Conservation (phyloP, 2,329 filamentous ascomycete species). For the Stemphylium lycopersici region DNA sequence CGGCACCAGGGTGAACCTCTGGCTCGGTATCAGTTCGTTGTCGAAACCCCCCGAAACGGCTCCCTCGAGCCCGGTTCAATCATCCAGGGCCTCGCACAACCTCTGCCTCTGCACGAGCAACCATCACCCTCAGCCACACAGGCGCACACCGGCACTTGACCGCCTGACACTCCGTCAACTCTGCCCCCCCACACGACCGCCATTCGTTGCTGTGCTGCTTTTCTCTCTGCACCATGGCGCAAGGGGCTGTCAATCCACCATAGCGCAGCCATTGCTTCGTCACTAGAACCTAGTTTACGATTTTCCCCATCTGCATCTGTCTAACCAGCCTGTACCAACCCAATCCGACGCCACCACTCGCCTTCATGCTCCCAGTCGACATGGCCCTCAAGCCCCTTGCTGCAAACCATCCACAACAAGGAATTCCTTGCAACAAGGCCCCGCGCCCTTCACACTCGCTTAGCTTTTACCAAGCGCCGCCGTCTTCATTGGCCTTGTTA, state of each 20-base stretch:
- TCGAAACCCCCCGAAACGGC: conserved; percentile 20
- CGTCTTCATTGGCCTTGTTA: conserved; percentile 31
- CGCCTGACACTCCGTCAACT: conserved; percentile 44
- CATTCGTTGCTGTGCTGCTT: conserved; percentile 31
- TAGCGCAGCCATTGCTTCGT: conserved; percentile 33
- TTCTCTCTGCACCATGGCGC: conserved; percentile 23
- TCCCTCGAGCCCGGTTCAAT: conserved; percentile 16
- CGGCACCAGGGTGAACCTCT: conserved; percentile 33
- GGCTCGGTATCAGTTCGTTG: conserved; percentile 25
- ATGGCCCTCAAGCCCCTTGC: conserved; percentile 12
- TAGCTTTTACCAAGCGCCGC: conserved; percentile 13
- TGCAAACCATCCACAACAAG: conserved; percentile 5
- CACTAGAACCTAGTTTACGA: conserved; percentile 1
- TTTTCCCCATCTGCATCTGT: background rate
- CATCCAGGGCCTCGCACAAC: conserved; percentile 23
- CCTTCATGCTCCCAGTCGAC: conserved; percentile 5
- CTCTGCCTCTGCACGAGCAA: conserved; percentile 33
- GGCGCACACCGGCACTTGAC: conserved; percentile 37
- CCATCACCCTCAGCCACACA: conserved; percentile 23
- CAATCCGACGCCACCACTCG: conserved; percentile 11
- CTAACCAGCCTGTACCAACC: conserved; percentile 18
- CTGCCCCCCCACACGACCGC: conserved; percentile 19
- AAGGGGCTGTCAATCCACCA: conserved; percentile 41
- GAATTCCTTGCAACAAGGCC: conserved; percentile 16
- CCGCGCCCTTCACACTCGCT: conserved; percentile 14